phyloP scores from a whole-genome alignment of 768 basidiomycete species.

The Rhodotorula kratochvilovae region DNA sequence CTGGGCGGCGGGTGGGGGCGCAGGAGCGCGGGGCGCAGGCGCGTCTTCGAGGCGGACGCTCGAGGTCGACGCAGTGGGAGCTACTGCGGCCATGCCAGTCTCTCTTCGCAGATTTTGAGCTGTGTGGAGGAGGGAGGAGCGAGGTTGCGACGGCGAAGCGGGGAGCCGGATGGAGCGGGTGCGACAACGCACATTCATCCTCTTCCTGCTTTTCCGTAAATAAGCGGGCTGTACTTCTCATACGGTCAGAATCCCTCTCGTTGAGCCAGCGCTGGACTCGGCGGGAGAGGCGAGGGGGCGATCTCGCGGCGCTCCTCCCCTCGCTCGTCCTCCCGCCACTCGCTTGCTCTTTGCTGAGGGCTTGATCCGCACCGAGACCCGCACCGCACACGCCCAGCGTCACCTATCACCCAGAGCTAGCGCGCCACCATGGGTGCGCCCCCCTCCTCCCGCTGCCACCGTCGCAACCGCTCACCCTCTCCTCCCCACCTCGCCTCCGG shows the following conservation, averaged over 20 bases:
- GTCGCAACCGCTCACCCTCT: background rate
- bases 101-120: background rate
- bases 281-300: too few species aligned
- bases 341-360: too few species aligned
- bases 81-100: background rate
- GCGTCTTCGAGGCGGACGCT: background rate
- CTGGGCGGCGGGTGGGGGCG: background rate
- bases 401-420: background rate
- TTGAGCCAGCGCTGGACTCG: too few species aligned
- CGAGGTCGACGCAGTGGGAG: background rate
- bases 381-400: too few species aligned
- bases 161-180: too few species aligned
- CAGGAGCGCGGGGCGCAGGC: background rate
- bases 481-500: background rate
- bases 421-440: constrained; percentile 9
- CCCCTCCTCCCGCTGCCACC: background rate
- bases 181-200: too few species aligned
- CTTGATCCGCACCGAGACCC: too few species aligned
- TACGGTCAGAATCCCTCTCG: too few species aligned
- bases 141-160: background rate
- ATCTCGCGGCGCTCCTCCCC: too few species aligned
- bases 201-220: too few species aligned
- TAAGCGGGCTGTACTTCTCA: too few species aligned
- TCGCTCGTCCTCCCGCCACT: too few species aligned
- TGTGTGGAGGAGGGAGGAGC: background rate